Conservation (phyloP, 768 basidiomycete genomes). For the Imleria badia region DNA sequence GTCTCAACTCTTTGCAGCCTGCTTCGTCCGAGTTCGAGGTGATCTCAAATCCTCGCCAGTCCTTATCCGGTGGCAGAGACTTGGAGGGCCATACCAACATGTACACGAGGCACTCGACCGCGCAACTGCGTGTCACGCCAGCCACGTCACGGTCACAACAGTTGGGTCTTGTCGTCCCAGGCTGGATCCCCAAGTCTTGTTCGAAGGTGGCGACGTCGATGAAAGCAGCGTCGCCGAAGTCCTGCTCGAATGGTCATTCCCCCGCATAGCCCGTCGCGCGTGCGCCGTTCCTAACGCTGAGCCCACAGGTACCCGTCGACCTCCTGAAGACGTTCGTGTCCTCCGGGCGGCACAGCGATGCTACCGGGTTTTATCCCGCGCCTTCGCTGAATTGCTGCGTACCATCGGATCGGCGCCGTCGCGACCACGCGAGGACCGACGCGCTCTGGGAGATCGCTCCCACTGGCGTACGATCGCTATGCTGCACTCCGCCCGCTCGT, state of each 20-base stretch:
- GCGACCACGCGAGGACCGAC: constrained; percentile 34
- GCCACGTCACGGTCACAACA: constrained; percentile 67
- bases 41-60: constrained; percentile 44
- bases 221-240: constrained; percentile 82
- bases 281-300: background rate
- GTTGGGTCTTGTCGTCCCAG: constrained; percentile 77
- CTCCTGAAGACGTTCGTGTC: constrained; percentile 81
- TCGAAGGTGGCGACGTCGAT: constrained; percentile 87
- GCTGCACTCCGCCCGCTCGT: constrained; percentile 68
- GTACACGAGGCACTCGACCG: constrained; percentile 76
- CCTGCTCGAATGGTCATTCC: constrained; percentile 63
- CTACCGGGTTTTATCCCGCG: constrained; percentile 91
- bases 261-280: background rate
- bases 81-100: constrained; percentile 47
- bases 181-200: constrained; percentile 92
- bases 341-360: constrained; percentile 87
- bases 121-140: constrained; percentile 66
- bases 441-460: constrained; percentile 39
- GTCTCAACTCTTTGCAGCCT: constrained; percentile 46
- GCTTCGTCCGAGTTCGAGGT: constrained; percentile 56
- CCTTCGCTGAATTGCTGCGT: constrained; percentile 76
- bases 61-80: constrained; percentile 21
- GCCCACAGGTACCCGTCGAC: constrained; percentile 80
- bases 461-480: constrained; percentile 71
- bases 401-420: constrained; percentile 46